Evolutionary conservation across 306 rosid species (phyloP).

Genomic region (Ammopiptanthus mongolicus): DNA sequence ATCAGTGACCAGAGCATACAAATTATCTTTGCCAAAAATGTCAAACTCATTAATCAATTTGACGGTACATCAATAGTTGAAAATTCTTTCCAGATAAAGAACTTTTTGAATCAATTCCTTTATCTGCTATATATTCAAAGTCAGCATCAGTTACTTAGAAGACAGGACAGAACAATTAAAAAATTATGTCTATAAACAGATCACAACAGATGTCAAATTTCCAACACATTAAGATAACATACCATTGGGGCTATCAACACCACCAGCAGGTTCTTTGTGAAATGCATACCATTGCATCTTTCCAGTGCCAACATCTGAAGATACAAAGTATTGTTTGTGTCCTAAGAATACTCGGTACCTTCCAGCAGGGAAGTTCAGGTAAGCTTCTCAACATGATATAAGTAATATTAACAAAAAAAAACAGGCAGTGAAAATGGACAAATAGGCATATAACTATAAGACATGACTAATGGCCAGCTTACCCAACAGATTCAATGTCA

Average conservation of each 20-base stretch:
- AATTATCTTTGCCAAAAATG: neutral
- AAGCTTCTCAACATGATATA: conserved; percentile 24
- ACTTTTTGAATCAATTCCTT: neutral
- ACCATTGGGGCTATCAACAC: conserved; percentile 64
- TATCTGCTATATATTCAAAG: neutral
- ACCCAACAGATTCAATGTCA: conserved; percentile 96
- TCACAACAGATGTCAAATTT: conserved; percentile 11
- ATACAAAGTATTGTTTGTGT: conserved; percentile 96
- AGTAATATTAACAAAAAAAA: neutral
- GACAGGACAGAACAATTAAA: neutral
- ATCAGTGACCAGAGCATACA: neutral
- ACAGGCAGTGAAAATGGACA: neutral
- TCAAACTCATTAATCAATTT: neutral
- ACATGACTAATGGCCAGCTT: conserved; percentile 16
- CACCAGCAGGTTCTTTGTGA: conserved; percentile 77
- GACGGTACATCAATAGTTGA: neutral
- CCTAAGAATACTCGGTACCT: conserved; percentile 99
- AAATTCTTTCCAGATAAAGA: neutral
- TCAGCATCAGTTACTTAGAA: neutral
- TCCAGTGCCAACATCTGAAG: conserved; percentile 95
- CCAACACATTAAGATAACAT: conserved; percentile 19
- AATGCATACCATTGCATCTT: conserved; percentile 99
- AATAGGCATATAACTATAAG: conserved; percentile 4
- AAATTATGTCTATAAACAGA: neutral
- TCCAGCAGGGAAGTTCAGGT: conserved; percentile 30